Evolutionary conservation across 2,329 filamentous ascomycete species (phyloP), one percentile per base, ranked within the genome.

Genomic region (Paradendryphiella salina): DNA sequence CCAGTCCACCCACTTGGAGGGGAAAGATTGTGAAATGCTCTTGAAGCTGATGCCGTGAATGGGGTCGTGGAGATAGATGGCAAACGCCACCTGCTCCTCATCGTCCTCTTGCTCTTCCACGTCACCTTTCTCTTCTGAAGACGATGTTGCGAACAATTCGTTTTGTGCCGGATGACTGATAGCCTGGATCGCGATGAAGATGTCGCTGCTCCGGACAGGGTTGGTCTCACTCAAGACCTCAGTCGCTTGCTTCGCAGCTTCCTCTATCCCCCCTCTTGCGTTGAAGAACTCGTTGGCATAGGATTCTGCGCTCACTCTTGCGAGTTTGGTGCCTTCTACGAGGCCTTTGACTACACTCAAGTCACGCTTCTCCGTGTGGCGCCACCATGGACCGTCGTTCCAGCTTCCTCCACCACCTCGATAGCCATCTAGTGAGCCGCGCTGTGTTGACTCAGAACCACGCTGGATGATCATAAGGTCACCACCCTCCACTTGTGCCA

Each of bases 401-500:
- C 94, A 99, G 55, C 88, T 88, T 31, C 82, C 80, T 21, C 79
- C 77, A 8, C 85, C 82, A 20, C 81, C 73, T 33, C 75, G 75
- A 64, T 81, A 82, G 32, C 80, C 80, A 51, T 79, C 80, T 39
- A 88, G 80, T 1, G 85, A 84, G 34, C 82, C 83, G 37, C 85
- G 85, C 23, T 84, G 85, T 38, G 86, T 83, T 40, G 86, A 89
- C 75, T 97, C 94, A 54, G 90, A 88, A 15, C 94, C 94, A 31
- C 92, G 89, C 76, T 99, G 94, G 54, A 97, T 85, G 47, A 99
- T 94, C 46, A 97, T 82, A 14, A 99, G 81, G 66, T 97, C 94
- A 47, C 94, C 94, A 59, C 94, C 94, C 76, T 99, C 94, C 37
- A 99, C 94, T 76, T 99, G 94, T n/a, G 91, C 84, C 94, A 99